Base-by-base conservation (phyloP, 1,139 yeast species). In the Yarrowia galli region DNA sequence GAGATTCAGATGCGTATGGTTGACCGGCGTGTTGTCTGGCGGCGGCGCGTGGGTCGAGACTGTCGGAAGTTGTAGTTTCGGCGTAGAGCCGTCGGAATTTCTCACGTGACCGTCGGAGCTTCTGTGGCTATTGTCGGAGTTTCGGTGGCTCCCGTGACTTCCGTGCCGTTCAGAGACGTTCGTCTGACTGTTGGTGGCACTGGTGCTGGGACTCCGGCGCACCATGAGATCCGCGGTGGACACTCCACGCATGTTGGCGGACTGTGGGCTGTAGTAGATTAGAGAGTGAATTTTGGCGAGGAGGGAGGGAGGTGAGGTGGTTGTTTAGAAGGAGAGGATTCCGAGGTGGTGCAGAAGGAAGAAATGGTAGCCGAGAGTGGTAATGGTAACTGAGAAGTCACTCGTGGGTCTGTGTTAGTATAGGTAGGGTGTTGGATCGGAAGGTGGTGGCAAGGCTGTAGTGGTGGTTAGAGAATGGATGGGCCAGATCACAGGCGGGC, bases 181-280 rank as follows among this genome's bases (percentile, higher is more conserved):
- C 18, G 56, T 49, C 40, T 49, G 56, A 8, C 58, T 53, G 35
- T 53, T 36, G n/a, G 43, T 16, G 2, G 45, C 60, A 12, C 35
- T 38, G 20, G 28, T 38, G 22, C 43, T 36, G 58, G 35, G 46
- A n/a, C 45, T 54, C 25, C 46, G 10, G 61, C 46, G 46, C 23
- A 40, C 46, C 61, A 54, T 10, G 20, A 54, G 36, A 18, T 54
- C 61, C 46, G 46, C 12, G 2, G 61, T 54, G 23, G 61, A 54
- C 8, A 54, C 48, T n/a, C 61, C 61, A 32, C 61, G 61, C 61
- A 54, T 54, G 32, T 53, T 53, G 61, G 61, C 48, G 48, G 61
- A 40, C 18, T 54, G 61, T n/a, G 64, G 64, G 16, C 38, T 28
- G 51, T 42, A 58, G 40, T 42, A 43, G 42, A 58, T 7, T 32